These are phyloP conservation scores for Fusarium sp. DNA, from an alignment of 2,329 filamentous ascomycete genomes.

Conservation along the genomic window DNA sequence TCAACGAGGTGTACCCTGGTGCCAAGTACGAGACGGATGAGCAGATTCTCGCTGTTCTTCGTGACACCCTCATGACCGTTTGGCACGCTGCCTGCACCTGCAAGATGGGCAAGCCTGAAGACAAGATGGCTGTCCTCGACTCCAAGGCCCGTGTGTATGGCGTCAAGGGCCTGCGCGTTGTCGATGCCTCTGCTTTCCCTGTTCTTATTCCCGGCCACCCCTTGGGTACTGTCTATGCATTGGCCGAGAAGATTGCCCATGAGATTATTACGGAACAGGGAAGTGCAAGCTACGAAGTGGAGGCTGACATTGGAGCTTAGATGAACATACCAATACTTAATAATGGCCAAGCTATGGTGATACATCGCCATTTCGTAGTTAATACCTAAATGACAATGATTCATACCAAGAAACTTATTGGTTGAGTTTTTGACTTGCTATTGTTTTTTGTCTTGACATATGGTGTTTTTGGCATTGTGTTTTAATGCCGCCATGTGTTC, in stretches of 20 bases:
- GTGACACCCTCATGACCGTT: constrained; percentile 38
- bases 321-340: neutral
- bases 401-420: neutral
- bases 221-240: constrained; percentile 24
- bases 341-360: neutral
- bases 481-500: neutral
- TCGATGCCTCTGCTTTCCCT: constrained; percentile 29
- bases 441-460: neutral
- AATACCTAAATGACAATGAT: neutral
- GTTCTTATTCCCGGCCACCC: constrained; percentile 33
- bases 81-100: constrained; percentile 39
- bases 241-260: constrained; percentile 37
- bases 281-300: neutral
- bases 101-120: constrained; percentile 35
- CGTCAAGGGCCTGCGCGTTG: constrained; percentile 25
- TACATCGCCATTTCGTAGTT: neutral
- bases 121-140: constrained; percentile 32
- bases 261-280: constrained; percentile 21
- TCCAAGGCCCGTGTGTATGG: constrained; percentile 34
- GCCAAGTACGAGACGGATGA: constrained; percentile 50
- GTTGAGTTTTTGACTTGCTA: neutral
- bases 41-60: constrained; percentile 53
- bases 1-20: constrained; percentile 46
- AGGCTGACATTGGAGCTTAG: neutral
- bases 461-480: neutral